Conservation (phyloP, 495 filamentous ascomycete species). For the Penicillium steckii region DNA sequence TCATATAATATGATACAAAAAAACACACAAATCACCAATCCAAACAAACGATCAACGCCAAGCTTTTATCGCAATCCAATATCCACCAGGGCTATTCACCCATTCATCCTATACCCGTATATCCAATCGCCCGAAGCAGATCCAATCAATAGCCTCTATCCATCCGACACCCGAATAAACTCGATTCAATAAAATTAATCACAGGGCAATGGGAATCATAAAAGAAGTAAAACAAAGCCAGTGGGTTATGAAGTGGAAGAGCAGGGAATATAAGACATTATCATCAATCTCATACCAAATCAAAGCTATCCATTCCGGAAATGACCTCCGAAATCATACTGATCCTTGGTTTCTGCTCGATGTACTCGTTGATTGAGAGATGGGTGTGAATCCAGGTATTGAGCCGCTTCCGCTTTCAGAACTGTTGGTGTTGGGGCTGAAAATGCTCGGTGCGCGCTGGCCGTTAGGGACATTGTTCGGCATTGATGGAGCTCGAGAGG, state of each 20-base stretch:
- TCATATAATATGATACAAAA: constrained; percentile 7
- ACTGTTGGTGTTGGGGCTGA: constrained; percentile 15
- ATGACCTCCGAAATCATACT: constrained; percentile 3
- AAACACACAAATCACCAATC: neutral
- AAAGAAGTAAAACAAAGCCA: too few relatives aligned
- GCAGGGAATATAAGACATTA: neutral
- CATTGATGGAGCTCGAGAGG: constrained; percentile 8
- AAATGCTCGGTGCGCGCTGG: constrained; percentile 17
- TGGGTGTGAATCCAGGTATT: constrained; percentile 17
- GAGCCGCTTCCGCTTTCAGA: constrained; percentile 15
- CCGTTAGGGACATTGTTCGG: neutral
- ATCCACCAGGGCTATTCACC: neutral
- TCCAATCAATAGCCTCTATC: neutral
- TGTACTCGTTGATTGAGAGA: constrained; percentile 8
- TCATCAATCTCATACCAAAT: neutral
- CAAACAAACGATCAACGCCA: neutral
- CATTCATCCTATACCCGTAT: neutral
- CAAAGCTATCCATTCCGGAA: neutral
- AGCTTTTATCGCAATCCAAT: constrained; percentile 3
- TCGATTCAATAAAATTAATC: neutral
- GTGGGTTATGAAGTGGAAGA: neutral
- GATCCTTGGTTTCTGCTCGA: constrained; percentile 10
- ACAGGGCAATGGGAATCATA: neutral
- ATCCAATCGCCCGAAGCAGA: neutral
- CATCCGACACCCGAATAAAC: neutral